Evolutionary conservation across 2,329 filamentous ascomycete genomes (phyloP).

Genomic region (Achaetomium macrosporum): DNA sequence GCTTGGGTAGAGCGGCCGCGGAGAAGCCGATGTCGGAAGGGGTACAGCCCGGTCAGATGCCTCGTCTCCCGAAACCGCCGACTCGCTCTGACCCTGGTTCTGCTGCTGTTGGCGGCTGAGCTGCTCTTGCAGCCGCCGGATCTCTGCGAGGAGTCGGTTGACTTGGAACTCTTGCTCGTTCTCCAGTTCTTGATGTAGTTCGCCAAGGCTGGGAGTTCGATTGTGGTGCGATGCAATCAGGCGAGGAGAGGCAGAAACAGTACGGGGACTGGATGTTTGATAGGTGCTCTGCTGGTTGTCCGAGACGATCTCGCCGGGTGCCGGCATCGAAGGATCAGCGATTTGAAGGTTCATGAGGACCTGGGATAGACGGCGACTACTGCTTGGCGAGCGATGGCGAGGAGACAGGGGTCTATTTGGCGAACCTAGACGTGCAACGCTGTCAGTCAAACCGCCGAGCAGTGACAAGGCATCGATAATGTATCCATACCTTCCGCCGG

Average conservation of each 20-base stretch:
- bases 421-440: constrained; percentile 34
- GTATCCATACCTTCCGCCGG: constrained; percentile 45
- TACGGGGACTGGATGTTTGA: constrained; percentile 39
- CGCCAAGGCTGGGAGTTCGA: constrained; percentile 64
- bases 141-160: constrained; percentile 71
- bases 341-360: constrained; percentile 68
- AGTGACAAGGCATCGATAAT: background rate
- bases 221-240: constrained; percentile 50
- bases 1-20: constrained; percentile 29
- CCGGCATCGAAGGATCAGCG: constrained; percentile 63
- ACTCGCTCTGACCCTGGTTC: constrained; percentile 28
- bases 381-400: constrained; percentile 40
- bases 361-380: constrained; percentile 58
- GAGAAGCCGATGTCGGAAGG: constrained; percentile 25
- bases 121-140: constrained; percentile 68
- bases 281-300: constrained; percentile 31
- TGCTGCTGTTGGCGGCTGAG: constrained; percentile 39
- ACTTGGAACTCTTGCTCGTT: constrained; percentile 76
- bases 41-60: constrained; percentile 37
- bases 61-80: constrained; percentile 32
- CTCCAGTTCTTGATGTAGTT: constrained; percentile 73
- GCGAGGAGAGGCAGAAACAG: constrained; percentile 38
- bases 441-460: background rate
- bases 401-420: constrained; percentile 46
- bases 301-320: constrained; percentile 61